Evolutionary conservation across 2,329 filamentous ascomycete species (phyloP).

Genomic region (Aspergillus cejpii): DNA sequence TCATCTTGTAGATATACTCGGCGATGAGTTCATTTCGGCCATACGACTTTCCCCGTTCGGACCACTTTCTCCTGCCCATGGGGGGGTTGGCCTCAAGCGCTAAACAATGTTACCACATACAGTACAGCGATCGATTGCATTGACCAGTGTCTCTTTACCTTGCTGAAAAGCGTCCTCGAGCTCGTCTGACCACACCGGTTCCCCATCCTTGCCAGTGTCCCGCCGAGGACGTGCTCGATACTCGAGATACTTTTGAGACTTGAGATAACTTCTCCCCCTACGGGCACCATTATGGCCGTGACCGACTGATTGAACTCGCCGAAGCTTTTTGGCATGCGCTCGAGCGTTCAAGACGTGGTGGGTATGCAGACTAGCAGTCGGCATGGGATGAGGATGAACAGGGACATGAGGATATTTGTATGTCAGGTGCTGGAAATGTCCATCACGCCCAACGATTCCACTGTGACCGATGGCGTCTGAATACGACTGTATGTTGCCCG

Average conservation of each 20-base stretch:
- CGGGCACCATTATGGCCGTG: slow-evolving; percentile 22
- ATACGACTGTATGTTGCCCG: slow-evolving; percentile 41
- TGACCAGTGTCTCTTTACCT: slow-evolving; percentile 27
- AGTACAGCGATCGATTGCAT: background rate
- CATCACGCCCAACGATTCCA: slow-evolving; percentile 27
- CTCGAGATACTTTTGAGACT: slow-evolving; percentile 41
- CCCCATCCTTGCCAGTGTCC: slow-evolving; percentile 40
- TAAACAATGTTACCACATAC: slow-evolving; percentile 20
- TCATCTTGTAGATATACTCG: slow-evolving; percentile 51
- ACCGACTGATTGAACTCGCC: slow-evolving; percentile 32
- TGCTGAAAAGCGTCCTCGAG: slow-evolving; percentile 45
- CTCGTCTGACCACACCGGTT: slow-evolving; percentile 42
- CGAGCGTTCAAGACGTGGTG: slow-evolving; percentile 27
- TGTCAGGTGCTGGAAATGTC: slow-evolving; percentile 31
- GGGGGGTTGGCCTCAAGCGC: slow-evolving; percentile 51
- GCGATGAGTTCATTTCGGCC: slow-evolving; percentile 58
- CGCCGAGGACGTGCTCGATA: slow-evolving; percentile 40
- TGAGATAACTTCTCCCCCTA: slow-evolving; percentile 32
- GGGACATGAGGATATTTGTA: slow-evolving; percentile 33
- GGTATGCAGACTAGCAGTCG: slow-evolving; percentile 23
- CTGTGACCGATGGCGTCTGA: slow-evolving; percentile 28
- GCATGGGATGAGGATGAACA: slow-evolving; percentile 22
- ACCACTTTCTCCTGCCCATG: slow-evolving; percentile 52
- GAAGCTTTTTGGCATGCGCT: slow-evolving; percentile 31
- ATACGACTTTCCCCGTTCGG: slow-evolving; percentile 47